Percentiles rank a stretch among this genome's conserved stretches.
These are phyloP conservation scores for Fistulinella staudtii DNA, from an alignment of 1,284 basidiomycete genomes.

Conservation along the genomic window DNA sequence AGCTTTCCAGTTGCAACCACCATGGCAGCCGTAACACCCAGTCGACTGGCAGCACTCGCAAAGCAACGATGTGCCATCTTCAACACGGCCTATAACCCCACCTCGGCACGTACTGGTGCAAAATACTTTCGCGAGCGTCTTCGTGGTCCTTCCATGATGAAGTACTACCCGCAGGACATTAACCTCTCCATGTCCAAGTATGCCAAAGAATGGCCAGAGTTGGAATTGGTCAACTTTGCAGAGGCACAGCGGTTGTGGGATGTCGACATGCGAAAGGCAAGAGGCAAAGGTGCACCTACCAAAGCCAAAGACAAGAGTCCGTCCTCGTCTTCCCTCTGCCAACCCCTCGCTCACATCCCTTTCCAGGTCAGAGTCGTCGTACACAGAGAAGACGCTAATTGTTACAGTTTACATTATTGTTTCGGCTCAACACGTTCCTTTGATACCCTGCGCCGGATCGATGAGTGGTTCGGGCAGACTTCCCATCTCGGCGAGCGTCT, in stretches of 20 bases:
- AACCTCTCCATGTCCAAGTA: slow-evolving; percentile 51
- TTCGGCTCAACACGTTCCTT: slow-evolving; percentile 21
- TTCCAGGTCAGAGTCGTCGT: slow-evolving; percentile 31
- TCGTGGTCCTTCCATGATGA: slow-evolving; percentile 72
- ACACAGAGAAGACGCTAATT: slow-evolving; percentile 26
- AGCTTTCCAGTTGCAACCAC: not conserved
- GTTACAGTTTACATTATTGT: not conserved
- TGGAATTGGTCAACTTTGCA: slow-evolving; percentile 57
- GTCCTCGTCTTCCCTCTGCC: not conserved
- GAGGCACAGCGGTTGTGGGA: slow-evolving; percentile 67
- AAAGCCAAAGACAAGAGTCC: slow-evolving; percentile 70
- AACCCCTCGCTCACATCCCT: not conserved
- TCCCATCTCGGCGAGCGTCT: slow-evolving; percentile 55
- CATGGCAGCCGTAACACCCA: slow-evolving; percentile 35
- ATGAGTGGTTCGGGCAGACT: slow-evolving; percentile 34
- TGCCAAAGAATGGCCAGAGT: slow-evolving; percentile 48
- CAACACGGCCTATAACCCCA: slow-evolving; percentile 81
- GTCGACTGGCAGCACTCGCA: slow-evolving; percentile 50
- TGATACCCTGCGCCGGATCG: slow-evolving; percentile 17
- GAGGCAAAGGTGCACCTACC: slow-evolving; percentile 78
- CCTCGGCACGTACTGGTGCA: slow-evolving; percentile 71
- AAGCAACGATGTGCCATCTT: slow-evolving; percentile 70
- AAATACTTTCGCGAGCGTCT: slow-evolving; percentile 79
- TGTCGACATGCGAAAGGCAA: slow-evolving; percentile 59
- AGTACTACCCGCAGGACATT: slow-evolving; percentile 67